Base-by-base conservation (phyloP, 805 yeast species). In the Cyberlindnera xylosilytica region DNA sequence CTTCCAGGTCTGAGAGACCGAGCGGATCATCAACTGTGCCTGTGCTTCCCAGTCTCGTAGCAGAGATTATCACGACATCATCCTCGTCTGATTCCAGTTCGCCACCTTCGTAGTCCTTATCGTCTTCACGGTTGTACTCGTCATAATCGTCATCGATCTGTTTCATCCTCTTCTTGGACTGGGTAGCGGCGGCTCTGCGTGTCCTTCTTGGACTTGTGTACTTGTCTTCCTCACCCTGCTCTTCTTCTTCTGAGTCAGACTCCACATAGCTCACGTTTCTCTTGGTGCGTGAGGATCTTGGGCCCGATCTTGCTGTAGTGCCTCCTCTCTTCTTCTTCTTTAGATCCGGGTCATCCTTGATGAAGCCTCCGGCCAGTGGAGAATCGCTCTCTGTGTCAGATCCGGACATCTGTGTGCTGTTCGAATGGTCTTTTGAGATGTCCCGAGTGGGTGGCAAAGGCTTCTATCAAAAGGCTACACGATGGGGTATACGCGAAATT, bases 101-200 rank as follows among this genome's bases (percentile, higher is more conserved):
- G 16, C 44, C 62, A 20, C 54, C 63, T 32, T 58, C 66, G 19
- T 40, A 53, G 24, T 49, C 57, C 36, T 54, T 58, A 38, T 61
- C 69, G 12, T 45, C 55, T 10, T 51, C 57, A 24, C 56, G 60
- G 27, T 59, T 54, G 41, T 50, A 52, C 38, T 66, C 72, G 4
- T 57, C 63, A 39, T 66, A 66, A 30, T 62, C 67, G 20, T 67
- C 65, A 8, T 60, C 61, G 3, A 54, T 36, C 20, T 42, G 31
- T 41, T 54, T 53, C 6, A 57, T 19, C 30, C 42, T 61, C 38
- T 55, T 54, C 30, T 53, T 60, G 3, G 65, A 58, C 0, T 48
- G 70, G 26, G 60, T 70, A 4, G 5, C 56, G 0, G 19, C 53
- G 4, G 56, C 47, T 38, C 69, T 55, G 9, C 39, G 43, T 4